These are phyloP conservation scores for Penicillium diatomitis DNA, from an alignment of 495 filamentous ascomycete species.

Conservation along the genomic window DNA sequence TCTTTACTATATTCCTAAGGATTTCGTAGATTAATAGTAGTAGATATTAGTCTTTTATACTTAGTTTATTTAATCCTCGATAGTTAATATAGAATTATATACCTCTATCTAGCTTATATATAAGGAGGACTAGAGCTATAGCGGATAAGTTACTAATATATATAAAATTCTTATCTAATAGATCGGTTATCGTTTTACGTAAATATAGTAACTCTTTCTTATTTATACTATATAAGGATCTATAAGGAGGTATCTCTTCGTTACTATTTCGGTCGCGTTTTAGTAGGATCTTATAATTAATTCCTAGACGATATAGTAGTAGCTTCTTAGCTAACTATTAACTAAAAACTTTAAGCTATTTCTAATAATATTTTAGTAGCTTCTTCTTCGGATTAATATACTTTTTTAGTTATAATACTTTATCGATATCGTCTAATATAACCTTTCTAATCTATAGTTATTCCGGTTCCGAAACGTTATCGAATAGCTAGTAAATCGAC, in stretches of 20 bases:
- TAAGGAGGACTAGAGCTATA: background rate
- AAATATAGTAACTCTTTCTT: background rate
- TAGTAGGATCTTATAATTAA: background rate
- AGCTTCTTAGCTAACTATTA: background rate
- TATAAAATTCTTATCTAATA: background rate
- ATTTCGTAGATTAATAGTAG: no score
- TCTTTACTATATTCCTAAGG: no score
- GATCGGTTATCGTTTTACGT: background rate
- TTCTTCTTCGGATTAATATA: background rate
- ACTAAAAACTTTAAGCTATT: background rate
- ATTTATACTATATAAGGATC: background rate
- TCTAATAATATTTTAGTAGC: background rate
- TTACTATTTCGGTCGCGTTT: background rate
- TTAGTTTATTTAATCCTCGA: no score
- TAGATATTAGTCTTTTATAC: no score
- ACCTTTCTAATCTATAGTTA: background rate
- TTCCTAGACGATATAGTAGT: background rate
- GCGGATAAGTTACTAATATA: background rate
- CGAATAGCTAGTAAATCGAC: background rate
- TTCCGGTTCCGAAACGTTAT: background rate
- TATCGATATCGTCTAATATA: background rate
- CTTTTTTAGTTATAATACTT: background rate
- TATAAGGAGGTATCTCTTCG: background rate
- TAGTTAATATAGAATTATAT: background rate
- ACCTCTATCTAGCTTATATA: background rate